phyloP scores from a whole-genome alignment of 2,329 filamentous ascomycete genomes.

The Colletotrichum siamense region DNA sequence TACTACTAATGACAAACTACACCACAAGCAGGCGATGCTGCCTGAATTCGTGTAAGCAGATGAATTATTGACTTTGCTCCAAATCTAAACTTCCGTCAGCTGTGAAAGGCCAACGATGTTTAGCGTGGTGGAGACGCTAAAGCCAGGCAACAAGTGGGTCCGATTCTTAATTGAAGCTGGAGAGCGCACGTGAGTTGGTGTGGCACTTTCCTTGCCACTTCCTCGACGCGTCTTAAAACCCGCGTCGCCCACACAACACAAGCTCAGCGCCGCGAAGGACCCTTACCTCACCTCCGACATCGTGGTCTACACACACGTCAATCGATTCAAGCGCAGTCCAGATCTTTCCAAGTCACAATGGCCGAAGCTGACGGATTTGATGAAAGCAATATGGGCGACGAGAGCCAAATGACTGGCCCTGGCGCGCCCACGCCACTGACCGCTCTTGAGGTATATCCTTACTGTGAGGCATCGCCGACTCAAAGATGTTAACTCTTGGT shows the following conservation, averaged over 20 bases:
- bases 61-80: slow-evolving; percentile 38
- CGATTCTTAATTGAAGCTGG: neutral
- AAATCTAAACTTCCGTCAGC: neutral
- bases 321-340: neutral
- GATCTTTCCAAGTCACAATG: slow-evolving; percentile 36
- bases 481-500: neutral
- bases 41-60: slow-evolving; percentile 28
- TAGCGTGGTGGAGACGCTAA: neutral
- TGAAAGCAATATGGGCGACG: slow-evolving; percentile 69
- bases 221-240: slow-evolving; percentile 36
- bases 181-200: slow-evolving; percentile 44
- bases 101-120: neutral
- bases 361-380: slow-evolving; percentile 68
- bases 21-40: neutral
- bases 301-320: neutral
- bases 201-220: slow-evolving; percentile 29
- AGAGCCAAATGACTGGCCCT: slow-evolving; percentile 77
- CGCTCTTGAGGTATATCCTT: slow-evolving; percentile 76
- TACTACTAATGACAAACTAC: neutral
- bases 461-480: neutral
- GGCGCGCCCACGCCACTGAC: slow-evolving; percentile 91
- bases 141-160: slow-evolving; percentile 6
- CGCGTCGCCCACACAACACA: neutral
- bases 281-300: neutral
- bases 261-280: neutral